These are phyloP conservation scores for Teratosphaeria gauchensis DNA, from an alignment of 2,329 filamentous ascomycete species.

Conservation along the genomic window DNA sequence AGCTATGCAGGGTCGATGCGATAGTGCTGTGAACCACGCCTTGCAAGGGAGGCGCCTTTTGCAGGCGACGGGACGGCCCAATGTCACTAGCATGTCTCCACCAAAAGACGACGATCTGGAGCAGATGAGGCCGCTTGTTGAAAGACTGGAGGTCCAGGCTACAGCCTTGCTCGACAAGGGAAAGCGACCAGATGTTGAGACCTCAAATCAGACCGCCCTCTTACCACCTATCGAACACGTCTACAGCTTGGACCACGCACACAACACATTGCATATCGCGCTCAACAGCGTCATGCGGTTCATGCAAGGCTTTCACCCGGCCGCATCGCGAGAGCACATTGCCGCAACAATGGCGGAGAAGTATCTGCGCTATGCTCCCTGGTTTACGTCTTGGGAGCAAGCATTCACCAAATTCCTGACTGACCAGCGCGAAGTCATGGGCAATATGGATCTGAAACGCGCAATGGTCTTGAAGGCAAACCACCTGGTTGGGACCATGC, in stretches of 20 bases:
- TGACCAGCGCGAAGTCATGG: constrained; percentile 16
- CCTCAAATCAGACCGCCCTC: constrained; percentile 16
- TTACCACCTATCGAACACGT: constrained; percentile 19
- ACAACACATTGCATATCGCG: constrained; percentile 21
- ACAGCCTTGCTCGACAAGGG: constrained; percentile 22
- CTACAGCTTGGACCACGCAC: constrained; percentile 24
- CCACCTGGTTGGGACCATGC: constrained; percentile 24
- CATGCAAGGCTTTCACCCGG: constrained; percentile 22
- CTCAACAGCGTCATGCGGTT: constrained; percentile 26
- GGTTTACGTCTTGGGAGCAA: constrained; percentile 22
- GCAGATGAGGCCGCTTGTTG: constrained; percentile 23
- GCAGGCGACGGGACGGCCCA: constrained; percentile 14
- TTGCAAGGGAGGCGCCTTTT: constrained; percentile 21
- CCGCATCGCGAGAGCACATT: constrained; percentile 20
- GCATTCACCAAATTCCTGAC: constrained; percentile 21
- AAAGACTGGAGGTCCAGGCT: constrained; percentile 24
- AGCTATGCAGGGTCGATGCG: constrained; percentile 25
- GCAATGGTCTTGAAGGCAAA: constrained; percentile 28
- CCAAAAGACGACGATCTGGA: constrained; percentile 22
- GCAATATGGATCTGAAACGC: constrained; percentile 23
- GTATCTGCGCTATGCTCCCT: constrained; percentile 21
- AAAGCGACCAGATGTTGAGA: constrained; percentile 18
- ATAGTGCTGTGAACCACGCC: constrained; percentile 25
- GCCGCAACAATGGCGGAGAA: constrained; percentile 23
- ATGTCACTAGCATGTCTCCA: constrained; percentile 13